Evolutionary conservation across 1,284 basidiomycete genomes (phyloP).

Genomic region (Rugiboletus extremiorientalis): DNA sequence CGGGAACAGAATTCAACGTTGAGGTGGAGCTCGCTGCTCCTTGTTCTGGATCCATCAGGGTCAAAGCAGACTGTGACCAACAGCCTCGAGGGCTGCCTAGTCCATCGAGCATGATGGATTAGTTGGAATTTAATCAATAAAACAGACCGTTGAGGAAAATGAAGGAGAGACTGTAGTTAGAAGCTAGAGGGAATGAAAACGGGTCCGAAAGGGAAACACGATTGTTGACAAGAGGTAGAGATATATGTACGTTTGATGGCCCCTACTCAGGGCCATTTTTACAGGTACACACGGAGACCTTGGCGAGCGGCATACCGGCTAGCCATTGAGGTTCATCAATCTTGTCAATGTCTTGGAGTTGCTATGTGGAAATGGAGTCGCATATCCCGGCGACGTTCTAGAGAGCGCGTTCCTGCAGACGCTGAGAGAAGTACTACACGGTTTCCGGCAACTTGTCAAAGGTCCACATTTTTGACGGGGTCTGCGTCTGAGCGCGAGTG

Average conservation of each 20-base stretch:
- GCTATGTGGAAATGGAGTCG: not conserved
- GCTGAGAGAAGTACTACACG: too few species aligned
- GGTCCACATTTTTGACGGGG: not conserved
- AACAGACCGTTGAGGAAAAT: not conserved
- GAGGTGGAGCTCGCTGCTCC: not conserved
- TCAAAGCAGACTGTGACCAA: slow-evolving; percentile 19
- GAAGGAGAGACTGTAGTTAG: slow-evolving; percentile 19
- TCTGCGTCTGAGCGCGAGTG: not conserved
- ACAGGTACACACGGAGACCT: slow-evolving; percentile 9
- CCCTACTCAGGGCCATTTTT: slow-evolving; percentile 15
- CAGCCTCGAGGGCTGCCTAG: not conserved
- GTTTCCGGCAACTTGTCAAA: not conserved
- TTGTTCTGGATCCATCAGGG: slow-evolving; percentile 11
- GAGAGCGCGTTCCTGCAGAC: not conserved
- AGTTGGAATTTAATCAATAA: not conserved
- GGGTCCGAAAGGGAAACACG: not conserved
- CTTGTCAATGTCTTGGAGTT: not conserved
- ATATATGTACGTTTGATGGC: slow-evolving; percentile 12
- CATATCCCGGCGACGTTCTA: too few species aligned
- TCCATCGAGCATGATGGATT: slow-evolving; percentile 16
- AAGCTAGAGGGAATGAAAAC: slow-evolving; percentile 1
- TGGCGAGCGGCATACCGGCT: not conserved
- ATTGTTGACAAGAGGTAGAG: not conserved
- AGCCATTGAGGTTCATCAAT: too few species aligned
- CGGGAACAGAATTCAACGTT: not conserved